These are phyloP conservation scores for Kingdonia uniflora DNA, from an alignment of 164 flowering plant species.

Conservation along the genomic window DNA sequence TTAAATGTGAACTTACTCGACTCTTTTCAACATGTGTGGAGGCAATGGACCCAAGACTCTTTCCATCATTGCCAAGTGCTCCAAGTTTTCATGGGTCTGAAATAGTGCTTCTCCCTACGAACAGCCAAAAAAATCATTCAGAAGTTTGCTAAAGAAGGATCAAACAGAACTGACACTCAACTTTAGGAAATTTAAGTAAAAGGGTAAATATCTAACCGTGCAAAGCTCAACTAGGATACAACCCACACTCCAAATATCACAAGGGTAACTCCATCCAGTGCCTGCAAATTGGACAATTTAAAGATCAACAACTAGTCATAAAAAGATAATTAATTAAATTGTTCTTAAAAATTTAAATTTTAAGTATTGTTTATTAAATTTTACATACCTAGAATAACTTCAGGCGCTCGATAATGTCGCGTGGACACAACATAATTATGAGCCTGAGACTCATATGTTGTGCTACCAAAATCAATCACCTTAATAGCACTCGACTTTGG, in stretches of 20 bases:
- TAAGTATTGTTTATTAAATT: no score
- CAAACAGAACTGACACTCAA: neutral
- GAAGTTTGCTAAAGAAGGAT: no score
- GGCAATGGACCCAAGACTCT: slow-evolving; percentile 65
- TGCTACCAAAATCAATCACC: slow-evolving; percentile 89
- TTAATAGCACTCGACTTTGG: slow-evolving; percentile 66
- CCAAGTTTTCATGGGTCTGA: slow-evolving; percentile 70
- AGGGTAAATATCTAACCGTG: slow-evolving; percentile 25
- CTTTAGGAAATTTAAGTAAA: neutral
- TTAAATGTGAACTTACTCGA: slow-evolving; percentile 25
- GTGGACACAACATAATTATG: slow-evolving; percentile 73
- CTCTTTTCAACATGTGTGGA: slow-evolving; percentile 56
- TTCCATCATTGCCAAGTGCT: slow-evolving; percentile 85
- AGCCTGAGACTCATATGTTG: slow-evolving; percentile 60
- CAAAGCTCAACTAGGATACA: slow-evolving; percentile 76
- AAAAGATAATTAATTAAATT: neutral
- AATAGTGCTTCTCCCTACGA: slow-evolving; percentile 70
- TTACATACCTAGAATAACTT: slow-evolving; percentile 78
- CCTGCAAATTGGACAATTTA: slow-evolving; percentile 29
- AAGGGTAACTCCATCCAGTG: slow-evolving; percentile 77
- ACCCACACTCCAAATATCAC: slow-evolving; percentile 83
- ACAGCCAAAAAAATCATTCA: slow-evolving; percentile 9
- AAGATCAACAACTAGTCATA: neutral
- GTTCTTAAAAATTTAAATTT: no score
- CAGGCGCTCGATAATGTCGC: slow-evolving; percentile 83